Base-by-base conservation (phyloP, 2,329 filamentous ascomycete species). In the Chaetomium sp. region DNA sequence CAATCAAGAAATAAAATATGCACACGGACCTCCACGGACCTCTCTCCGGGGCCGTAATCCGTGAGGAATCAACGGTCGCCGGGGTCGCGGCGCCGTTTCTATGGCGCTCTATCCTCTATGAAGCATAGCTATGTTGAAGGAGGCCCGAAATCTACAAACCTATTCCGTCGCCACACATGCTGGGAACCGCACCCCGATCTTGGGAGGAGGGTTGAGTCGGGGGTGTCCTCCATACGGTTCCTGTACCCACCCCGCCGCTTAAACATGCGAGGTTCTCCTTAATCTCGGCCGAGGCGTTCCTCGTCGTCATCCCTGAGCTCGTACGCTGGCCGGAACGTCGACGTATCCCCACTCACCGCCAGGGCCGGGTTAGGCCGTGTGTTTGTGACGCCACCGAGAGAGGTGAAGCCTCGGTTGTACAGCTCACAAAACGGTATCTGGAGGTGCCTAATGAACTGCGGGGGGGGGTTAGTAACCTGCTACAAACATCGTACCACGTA, bases 381-480 rank as follows among this genome's bases (percentile, higher is more conserved):
- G 72, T 99, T 90, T 54, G 84, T 85, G 32, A 84, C 90, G 3
- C 94, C 92, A 19, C 94, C 94, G n/a, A 99, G 77, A 61, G 88
- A 92, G 2, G 94, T 96, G 71, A 94, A 96, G 8, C 92, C 92
- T 62, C 69, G 67, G 69, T 96, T 90, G 70, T 99, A 99, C 33
- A 99, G 76, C 9, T 77, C 74, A 70, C 94, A 97, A 68, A 96
- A 99, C 5, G 86, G 84, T 34, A 97, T 84, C 1, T 83, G 79
- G 35, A 97, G 74, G 66, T 88, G 84, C 35, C 87, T 81, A 59
- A 95, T 87, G 68, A 95, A 94, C 86, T 90, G 58, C 2, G 11
- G 34, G 11, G 35, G 6, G 19, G 3, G 3, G 19, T 27, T 27
- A 6, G 19, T 40, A n/a, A 59, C 54, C 44, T 46, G 19, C 3